These are phyloP conservation scores for Cordyceps cateniannulata DNA, from an alignment of 2,329 filamentous ascomycete species.

Conservation along the genomic window DNA sequence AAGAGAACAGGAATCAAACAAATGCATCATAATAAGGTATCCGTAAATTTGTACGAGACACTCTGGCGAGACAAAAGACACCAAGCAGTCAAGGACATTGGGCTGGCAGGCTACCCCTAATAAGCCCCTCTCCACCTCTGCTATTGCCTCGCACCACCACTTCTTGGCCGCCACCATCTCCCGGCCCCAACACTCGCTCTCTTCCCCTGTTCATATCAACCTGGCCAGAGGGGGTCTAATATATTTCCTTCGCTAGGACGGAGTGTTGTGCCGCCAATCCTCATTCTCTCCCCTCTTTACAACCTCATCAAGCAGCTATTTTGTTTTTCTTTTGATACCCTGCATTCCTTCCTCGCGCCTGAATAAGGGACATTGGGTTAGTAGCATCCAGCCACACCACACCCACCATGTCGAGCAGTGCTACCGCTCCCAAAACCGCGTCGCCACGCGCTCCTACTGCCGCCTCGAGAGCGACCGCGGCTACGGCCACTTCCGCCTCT, in stretches of 20 bases:
- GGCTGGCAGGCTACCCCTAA: background rate
- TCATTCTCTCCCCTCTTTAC: conserved; percentile 8
- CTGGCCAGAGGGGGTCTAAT: conserved; percentile 5
- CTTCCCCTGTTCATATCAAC: conserved; percentile 2
- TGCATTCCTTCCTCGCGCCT: background rate
- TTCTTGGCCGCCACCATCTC: background rate
- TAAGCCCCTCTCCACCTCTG: background rate
- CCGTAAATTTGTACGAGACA: background rate
- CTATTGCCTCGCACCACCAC: background rate
- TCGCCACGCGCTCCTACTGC: conserved; percentile 25
- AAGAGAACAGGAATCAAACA: background rate
- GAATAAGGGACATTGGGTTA: background rate
- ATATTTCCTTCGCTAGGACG: conserved; percentile 2
- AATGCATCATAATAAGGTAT: background rate
- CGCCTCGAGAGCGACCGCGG: conserved; percentile 16
- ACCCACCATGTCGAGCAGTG: conserved; percentile 10
- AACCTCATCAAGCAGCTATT: conserved; percentile 4
- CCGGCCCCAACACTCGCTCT: background rate
- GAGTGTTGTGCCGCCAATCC: background rate
- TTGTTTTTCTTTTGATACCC: conserved; percentile 6
- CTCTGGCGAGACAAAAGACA: background rate
- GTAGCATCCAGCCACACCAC: background rate
- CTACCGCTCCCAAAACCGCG: conserved; percentile 26
- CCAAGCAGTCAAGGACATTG: background rate
- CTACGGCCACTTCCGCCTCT: conserved; percentile 19